These are phyloP conservation scores for Nicotiana otophora DNA, from an alignment of 257 asterid species.

Conservation along the genomic window DNA sequence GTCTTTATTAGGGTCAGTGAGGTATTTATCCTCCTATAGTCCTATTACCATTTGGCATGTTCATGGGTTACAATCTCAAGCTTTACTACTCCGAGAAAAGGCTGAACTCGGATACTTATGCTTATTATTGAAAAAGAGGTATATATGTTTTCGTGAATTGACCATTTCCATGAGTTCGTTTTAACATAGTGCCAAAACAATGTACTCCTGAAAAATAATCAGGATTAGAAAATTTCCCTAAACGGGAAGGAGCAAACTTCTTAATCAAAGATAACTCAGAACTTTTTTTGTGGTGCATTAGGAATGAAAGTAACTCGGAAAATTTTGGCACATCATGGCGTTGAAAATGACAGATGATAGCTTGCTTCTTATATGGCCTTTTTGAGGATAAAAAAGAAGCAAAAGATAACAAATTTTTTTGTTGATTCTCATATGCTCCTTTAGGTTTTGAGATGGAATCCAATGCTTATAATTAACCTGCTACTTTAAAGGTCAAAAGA, in stretches of 20 bases:
- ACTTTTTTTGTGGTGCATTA: background rate
- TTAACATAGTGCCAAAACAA: background rate
- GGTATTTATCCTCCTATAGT: background rate
- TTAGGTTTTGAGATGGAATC: constrained; percentile 16
- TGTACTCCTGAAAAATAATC: background rate
- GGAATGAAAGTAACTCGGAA: background rate
- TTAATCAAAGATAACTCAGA: background rate
- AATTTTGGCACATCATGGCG: background rate
- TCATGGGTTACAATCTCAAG: background rate
- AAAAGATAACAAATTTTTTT: background rate
- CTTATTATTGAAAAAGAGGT: background rate
- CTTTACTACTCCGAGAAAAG: too few species aligned
- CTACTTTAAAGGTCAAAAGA: background rate
- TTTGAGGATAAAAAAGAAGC: background rate
- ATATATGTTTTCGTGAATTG: background rate
- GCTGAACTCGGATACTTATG: background rate
- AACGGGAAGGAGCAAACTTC: background rate
- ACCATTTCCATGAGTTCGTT: background rate
- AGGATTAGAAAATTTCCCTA: background rate
- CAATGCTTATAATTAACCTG: constrained; percentile 14
- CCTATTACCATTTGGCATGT: background rate
- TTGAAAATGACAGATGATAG: background rate
- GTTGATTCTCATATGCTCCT: constrained; percentile 4
- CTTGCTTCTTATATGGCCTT: background rate
- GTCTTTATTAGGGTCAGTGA: background rate